Evolutionary conservation across 768 basidiomycete genomes (phyloP), one percentile per base, ranked within the genome.

Genomic region (Amanita muscaria): DNA sequence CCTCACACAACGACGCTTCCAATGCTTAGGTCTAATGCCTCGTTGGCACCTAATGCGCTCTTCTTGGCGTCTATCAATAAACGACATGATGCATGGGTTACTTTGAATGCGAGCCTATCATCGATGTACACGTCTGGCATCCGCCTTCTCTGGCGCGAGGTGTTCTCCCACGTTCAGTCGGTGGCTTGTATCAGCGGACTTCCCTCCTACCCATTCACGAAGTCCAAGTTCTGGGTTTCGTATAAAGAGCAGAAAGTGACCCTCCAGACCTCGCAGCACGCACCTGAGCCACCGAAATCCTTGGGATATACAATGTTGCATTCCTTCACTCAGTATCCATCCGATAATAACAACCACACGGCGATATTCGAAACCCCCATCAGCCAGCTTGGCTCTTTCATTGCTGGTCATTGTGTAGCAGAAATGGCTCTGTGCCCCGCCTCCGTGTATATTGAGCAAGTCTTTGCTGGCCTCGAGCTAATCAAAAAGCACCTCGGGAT

Each of bases 201-300:
- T 9, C 84, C 84, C 0, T 62, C 69, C 3, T 87, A 86, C 56
- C 80, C 82, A 1, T 82, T 84, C 51, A 62, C 69, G 8, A 63
- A 62, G 36, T 64, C 67, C 3, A 70, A 63, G 18, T 83, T 77
- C 55, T 84, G 79, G 80, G 68, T 79, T 2, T 56, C 61, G 0
- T 80, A 64, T 55, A 51, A 59, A 27, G 71, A 72, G 44, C 46
- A 3, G n/a, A 41, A 16, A 25, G 29, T 11, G 11, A 15, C 10
- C 31, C 18, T 29, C 5, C 10, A 7, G 27, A 5, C 14, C 29
- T 8, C n/a, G 33, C 1, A 22, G 24, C 27, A 32, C 38, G 6
- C 38, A 25, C n/a, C n/a, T n/a, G 45, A 18, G 2, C n/a, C 38
- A 25, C 19, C 46, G 5, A 50, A 42, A 3, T 30, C 53, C 8